A percentile compares a stretch with the other conserved stretches of the same genome.
These are phyloP conservation scores for Leptodermis oblonga DNA, from an alignment of 257 asterid genomes.

Conservation along the genomic window DNA sequence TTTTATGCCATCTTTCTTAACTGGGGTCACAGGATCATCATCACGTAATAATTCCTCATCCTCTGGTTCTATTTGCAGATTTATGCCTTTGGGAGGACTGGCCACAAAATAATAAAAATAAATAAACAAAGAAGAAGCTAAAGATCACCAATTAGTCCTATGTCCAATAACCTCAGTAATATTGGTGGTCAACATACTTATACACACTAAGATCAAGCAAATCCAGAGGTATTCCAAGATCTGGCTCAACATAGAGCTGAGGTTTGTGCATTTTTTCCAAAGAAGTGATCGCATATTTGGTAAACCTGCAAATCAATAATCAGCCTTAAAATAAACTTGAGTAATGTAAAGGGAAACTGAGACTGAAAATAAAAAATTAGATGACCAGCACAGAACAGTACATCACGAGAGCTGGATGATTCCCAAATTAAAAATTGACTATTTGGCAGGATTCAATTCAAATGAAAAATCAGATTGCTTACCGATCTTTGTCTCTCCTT, in stretches of 20 bases:
- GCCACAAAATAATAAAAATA: background rate
- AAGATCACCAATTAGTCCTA: constrained; percentile 22
- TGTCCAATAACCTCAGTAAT: background rate
- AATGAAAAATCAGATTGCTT: constrained; percentile 12
- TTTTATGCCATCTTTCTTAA: constrained; percentile 79
- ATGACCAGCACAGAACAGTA: background rate
- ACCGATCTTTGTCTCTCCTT: constrained; percentile 88
- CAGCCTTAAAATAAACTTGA: constrained; percentile 6
- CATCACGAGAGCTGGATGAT: background rate
- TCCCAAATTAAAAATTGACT: background rate
- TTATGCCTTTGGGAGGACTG: constrained; percentile 86
- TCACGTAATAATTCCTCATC: constrained; percentile 93
- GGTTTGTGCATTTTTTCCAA: constrained; percentile 97
- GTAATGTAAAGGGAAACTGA: background rate
- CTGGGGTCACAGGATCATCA: constrained; percentile 79
- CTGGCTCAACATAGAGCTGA: constrained; percentile 86
- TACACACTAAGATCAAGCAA: constrained; percentile 95
- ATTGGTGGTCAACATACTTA: constrained; percentile 46
- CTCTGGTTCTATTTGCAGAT: constrained; percentile 68
- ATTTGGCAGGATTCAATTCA: background rate
- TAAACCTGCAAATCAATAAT: constrained; percentile 56
- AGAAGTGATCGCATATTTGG: constrained; percentile 73
- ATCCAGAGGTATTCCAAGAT: constrained; percentile 94
- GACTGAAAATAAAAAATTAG: background rate
- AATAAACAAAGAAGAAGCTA: constrained; percentile 19